Evolutionary conservation across 2,329 filamentous ascomycete genomes (phyloP), one percentile per base, ranked within the genome.

Genomic region (Tympanopsis confertula): DNA sequence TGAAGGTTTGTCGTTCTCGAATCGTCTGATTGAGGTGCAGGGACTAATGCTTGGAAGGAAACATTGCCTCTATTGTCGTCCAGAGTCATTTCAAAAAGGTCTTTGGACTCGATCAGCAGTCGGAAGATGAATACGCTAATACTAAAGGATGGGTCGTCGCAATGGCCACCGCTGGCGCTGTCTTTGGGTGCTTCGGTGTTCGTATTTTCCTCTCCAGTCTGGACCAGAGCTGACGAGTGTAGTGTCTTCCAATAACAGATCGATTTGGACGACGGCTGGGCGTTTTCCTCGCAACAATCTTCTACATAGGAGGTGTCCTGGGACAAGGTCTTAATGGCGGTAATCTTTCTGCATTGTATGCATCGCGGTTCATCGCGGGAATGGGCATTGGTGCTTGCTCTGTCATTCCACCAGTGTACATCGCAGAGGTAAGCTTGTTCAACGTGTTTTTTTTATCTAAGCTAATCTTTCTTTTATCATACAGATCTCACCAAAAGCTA

Each of bases 261-360:
- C 35, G 45, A 0, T 38, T 54, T 5, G 51, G 51, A 4, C 42
- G 52, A 4, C 45, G 41, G 3, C 15, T 44, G 0, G 47, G 48
- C 0, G 44, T 54, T 7, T 48, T 52, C 13, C 26, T 54, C 0
- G 49, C 53, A 19, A 61, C 42, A 37, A 42, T 57, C 20, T 38
- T 57, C 0, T 57, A 63, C 7, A 58, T 63, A 19, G 45, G 53
- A n/a, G 61, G 60, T 5, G 43, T 50, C 4, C 41, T 58, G 5
- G 54, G 52, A 0, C 55, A 56, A 26, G 47, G 51, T 0, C 53
- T 57, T 20, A 48, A 47, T 12, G 45, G 41, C 17, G 53, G 52
- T 1, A 54, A 41, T 2, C 37, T 57, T 3, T 40, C 41, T 0
- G 52, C 37, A 0, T 37, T 57, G 0, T 57, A 55, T 17, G 38